Base-by-base conservation (phyloP, 257 asterid genomes). In the Cruciata laevipes region DNA sequence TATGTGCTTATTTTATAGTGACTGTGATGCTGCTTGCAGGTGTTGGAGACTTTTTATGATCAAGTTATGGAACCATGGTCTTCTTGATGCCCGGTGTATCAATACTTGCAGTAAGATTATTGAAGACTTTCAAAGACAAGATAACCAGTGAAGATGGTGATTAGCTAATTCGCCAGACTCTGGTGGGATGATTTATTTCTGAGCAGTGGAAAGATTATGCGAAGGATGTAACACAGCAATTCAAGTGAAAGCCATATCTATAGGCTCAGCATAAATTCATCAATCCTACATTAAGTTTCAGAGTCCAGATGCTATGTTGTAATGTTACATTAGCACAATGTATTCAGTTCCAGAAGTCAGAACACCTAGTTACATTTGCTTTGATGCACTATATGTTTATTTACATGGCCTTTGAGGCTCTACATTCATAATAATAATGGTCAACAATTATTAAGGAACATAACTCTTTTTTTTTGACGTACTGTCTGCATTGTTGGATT, bases 41-140 rank as follows among this genome's bases (percentile, higher is more conserved):
- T 89, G 98, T 71, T 94, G 99, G 99, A 89, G 91, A 80, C 77
- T 94, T 53, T 87, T 88, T 57, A 89, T 94, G 99, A 72, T 83
- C 52, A 94, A 94, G 73, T 81, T 94, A 11, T 94, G 99, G 98
- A 94, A 87, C 66, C 96, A 94, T 53, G 99, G 99, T 20, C 90
- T 94, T 20, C 87, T 94, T 44, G 99, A 89, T 74, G 86, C 91
- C 1, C 95, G 95, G 21, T 59, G 87, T 0, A 82, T 94, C 90
- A 89, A 91, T 84, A 86, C 44, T 30, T 94, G 99, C 74, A 88
- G 81, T 61, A 53, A 80, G 24, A 78, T 83, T 66, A 75, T 92
- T 12, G 91, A 88, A 71, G 79, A 80, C 63, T 57, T 67, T 68
- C 85, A 75, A 79, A 81, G 57, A 65, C 78, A 73, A 60, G 76